Base-by-base conservation (phyloP, 306 rosid species). In the Datisca glomerata region DNA sequence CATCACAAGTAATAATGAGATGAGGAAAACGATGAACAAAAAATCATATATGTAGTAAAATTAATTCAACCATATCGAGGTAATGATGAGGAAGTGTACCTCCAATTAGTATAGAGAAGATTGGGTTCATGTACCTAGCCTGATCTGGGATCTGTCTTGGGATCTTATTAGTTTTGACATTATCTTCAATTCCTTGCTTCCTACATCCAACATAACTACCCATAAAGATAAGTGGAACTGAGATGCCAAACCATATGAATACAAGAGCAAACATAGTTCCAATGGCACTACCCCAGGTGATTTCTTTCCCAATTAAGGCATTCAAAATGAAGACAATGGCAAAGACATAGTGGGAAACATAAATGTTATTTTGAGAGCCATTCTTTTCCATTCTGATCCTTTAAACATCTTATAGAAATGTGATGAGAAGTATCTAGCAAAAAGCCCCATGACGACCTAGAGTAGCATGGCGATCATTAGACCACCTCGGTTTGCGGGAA, bases 401-500 rank as follows among this genome's bases (percentile, higher is more conserved):
- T 89, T 84, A 36, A 89, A 89, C 84, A 75, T 74, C 49, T 84
- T 89, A 84, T 80, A 84, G 34, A 84, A 49, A 55, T 95, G 95
- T 35, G 91, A 56, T n/a, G 98, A 61, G 5, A 93, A 43, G 24
- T 80, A 84, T 47, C 95, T 95, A 28, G 95, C 98, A 21, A 89
- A 77, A 45, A 89, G 63, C 18, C 98, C 95, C 98, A 89, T 89
- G 92, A 89, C 84, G 41, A 75, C 95, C 80, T 76, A 89, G 41
- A 89, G 93, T 79, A 89, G 95, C 93, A 84, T 78, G 55, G 93
- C 98, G 3, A 95, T 89, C 98, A 89, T 89, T 17, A 84, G 81
- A 42, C 93, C 93, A 59, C 95, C 98, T 40, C 95, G 77, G 81
- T 89, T 84, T 37, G 98, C 84, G 18, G 98, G 98, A 52, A 95